phyloP scores from a whole-genome alignment of 192 early-diverging fungal species.

The Ambispora gerdemannii region DNA sequence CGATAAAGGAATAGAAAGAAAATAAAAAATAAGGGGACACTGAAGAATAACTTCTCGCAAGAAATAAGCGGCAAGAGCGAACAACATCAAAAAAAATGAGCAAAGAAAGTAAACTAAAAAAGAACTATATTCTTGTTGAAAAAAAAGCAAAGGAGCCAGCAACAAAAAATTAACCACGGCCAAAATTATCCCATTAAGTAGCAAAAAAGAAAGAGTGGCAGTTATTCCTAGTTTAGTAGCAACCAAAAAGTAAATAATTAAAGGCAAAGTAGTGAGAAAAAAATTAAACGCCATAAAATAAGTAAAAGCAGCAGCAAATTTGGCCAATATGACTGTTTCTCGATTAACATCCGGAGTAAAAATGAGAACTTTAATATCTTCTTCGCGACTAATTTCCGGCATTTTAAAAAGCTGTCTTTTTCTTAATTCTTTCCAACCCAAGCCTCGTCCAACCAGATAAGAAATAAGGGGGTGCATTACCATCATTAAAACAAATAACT shows the following conservation, averaged over 20 bases:
- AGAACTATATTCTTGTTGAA: background rate
- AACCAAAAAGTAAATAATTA: background rate
- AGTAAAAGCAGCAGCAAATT: background rate
- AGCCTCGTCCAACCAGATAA: background rate
- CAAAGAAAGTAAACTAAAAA: background rate
- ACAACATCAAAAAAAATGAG: background rate
- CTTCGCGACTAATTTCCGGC: background rate
- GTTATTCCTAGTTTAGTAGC: background rate
- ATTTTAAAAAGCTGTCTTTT: background rate
- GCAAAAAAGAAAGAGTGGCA: background rate
- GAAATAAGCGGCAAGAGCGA: background rate
- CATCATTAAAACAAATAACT: constrained; percentile 11
- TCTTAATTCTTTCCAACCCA: background rate
- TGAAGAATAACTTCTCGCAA: background rate
- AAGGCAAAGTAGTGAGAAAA: background rate
- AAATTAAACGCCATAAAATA: background rate
- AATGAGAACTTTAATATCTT: background rate
- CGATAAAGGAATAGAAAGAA: background rate
- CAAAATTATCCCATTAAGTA: background rate
- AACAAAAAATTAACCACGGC: background rate
- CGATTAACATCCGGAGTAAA: background rate
- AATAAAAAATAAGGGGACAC: background rate
- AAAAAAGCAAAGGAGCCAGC: background rate
- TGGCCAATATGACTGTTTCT: background rate
- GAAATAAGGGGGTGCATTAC: background rate